Percentiles rank a stretch among this genome's conserved stretches.
Conservation (phyloP, 2,329 filamentous ascomycete species). For the Pseudocercospora cruenta region DNA sequence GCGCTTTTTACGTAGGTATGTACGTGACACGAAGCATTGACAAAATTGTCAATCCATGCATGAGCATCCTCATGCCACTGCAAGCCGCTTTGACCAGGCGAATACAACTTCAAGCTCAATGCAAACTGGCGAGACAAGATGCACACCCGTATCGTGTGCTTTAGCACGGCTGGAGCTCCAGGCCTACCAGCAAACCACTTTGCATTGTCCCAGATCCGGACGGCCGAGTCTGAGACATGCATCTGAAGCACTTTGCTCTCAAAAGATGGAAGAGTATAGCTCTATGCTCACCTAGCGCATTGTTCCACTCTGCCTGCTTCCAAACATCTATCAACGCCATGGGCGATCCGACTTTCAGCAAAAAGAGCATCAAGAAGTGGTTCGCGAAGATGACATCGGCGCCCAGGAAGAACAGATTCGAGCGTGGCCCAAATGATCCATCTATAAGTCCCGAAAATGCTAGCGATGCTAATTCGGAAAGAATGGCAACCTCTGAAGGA, state of each 20-base stretch:
- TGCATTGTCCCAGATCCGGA: neutral
- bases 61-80: neutral
- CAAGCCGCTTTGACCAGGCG: neutral
- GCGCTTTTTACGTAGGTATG: neutral
- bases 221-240: neutral
- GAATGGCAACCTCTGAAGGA: neutral
- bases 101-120: neutral
- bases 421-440: neutral
- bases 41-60: neutral
- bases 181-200: neutral
- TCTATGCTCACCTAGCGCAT: neutral
- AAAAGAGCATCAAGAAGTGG: neutral
- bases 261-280: neutral
- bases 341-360: neutral
- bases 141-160: neutral
- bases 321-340: neutral
- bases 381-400: neutral
- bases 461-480: neutral
- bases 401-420: slow-evolving; percentile 1
- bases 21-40: neutral
- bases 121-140: neutral
- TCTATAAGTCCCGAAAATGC: neutral
- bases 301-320: neutral
- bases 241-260: neutral
- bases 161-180: neutral